Conservation (phyloP, 495 filamentous ascomycete species). For the Neurospora pannonica region DNA sequence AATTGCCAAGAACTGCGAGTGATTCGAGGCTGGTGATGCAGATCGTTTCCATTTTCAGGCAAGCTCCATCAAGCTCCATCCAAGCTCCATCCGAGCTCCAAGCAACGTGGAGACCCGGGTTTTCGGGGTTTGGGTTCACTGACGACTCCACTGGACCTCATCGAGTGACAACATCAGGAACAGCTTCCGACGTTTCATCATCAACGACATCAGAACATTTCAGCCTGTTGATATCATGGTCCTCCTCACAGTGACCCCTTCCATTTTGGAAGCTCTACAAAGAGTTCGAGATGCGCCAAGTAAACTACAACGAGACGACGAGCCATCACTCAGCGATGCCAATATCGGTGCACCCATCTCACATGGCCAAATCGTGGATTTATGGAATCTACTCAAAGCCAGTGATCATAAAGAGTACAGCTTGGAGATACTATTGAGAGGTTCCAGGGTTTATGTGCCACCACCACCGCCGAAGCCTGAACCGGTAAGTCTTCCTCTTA, state of each 20-base stretch:
- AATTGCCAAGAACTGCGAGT: not conserved
- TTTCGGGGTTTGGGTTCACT: not conserved
- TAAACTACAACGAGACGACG: slow-evolving; percentile 9
- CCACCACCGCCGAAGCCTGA: slow-evolving; percentile 70
- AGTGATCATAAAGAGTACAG: slow-evolving; percentile 21
- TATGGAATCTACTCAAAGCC: slow-evolving; percentile 48
- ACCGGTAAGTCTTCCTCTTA: slow-evolving; percentile 48
- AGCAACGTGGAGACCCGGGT: not conserved
- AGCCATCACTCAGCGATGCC: slow-evolving; percentile 37
- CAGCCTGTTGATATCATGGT: slow-evolving; percentile 53
- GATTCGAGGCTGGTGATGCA: not conserved
- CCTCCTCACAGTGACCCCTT: slow-evolving; percentile 61
- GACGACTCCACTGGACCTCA: not conserved
- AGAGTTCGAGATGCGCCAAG: slow-evolving; percentile 6
- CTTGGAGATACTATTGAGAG: slow-evolving; percentile 59
- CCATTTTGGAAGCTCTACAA: slow-evolving; percentile 55
- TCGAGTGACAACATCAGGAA: not conserved
- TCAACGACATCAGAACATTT: not conserved
- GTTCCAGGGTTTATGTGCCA: slow-evolving; percentile 63
- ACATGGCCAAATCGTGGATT: slow-evolving; percentile 63
- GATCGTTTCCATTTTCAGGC: not conserved
- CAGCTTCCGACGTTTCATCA: not conserved
- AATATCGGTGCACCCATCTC: slow-evolving; percentile 62
- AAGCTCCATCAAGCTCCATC: not conserved
- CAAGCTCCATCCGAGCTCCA: no score